These are phyloP conservation scores for Chalciporus pseudorubinellus DNA, from an alignment of 768 basidiomycete genomes.

Conservation along the genomic window DNA sequence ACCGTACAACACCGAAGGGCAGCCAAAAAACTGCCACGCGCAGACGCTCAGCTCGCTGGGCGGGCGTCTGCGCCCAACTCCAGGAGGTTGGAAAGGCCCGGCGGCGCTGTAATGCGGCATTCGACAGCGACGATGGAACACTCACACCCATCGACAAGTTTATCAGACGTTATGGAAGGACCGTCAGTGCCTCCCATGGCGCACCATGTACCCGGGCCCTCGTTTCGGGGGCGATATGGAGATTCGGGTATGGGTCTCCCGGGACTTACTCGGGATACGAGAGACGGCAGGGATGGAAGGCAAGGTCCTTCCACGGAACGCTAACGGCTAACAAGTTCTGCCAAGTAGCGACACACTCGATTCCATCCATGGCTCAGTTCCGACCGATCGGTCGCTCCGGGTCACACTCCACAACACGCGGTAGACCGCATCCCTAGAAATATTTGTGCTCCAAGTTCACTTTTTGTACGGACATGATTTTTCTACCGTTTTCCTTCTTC, in stretches of 20 bases:
- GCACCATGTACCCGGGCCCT: conserved; percentile 32
- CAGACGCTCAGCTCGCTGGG: conserved; percentile 71
- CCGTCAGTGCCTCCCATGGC: conserved; percentile 28
- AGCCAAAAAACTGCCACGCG: conserved; percentile 78
- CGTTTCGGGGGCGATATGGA: conserved; percentile 35
- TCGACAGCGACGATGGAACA: conserved; percentile 27
- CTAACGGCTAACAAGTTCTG: conserved; percentile 11
- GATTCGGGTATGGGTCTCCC: conserved; percentile 31
- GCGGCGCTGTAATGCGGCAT: conserved; percentile 40
- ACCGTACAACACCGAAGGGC: conserved; percentile 37
- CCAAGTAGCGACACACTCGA: conserved; percentile 1
- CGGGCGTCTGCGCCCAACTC: conserved; percentile 70
- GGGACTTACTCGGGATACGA: conserved; percentile 33
- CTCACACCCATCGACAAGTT: conserved; percentile 21
- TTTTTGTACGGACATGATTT: conserved; percentile 22
- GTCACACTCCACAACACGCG: conserved; percentile 16
- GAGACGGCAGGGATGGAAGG: conserved; percentile 31
- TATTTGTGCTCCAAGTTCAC: conserved; percentile 7
- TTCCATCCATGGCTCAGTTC: conserved; percentile 11
- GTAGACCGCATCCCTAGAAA: conserved; percentile 3
- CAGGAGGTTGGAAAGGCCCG: conserved; percentile 34
- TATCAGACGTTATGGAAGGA: conserved; percentile 32
- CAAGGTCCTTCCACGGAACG: conserved; percentile 30
- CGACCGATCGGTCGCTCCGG: conserved; percentile 6
- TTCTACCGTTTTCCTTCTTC: conserved; percentile 6